Base-by-base conservation (phyloP, 1,284 basidiomycete genomes). In the Peniophora sp. region DNA sequence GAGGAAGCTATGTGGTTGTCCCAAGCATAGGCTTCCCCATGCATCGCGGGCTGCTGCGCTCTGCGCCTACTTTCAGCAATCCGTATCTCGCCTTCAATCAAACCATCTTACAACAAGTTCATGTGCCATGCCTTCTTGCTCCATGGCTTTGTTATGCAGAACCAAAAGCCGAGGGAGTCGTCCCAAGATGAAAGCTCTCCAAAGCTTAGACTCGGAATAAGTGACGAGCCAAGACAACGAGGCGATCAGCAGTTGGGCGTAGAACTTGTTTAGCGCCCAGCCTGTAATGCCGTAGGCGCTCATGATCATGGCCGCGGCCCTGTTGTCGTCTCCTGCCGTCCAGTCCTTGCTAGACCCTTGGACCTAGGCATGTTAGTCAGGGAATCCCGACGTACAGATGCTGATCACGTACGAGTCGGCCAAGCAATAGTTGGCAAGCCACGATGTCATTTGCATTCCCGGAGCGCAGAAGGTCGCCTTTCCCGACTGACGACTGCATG, bases 111-210 rank as follows among this genome's bases (percentile, higher is more conserved):
- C 23, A n/a, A 14, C 23, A 24, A 16, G 44, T 22, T 88, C 83
- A 8, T 69, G 65, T 44, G 74, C 73, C 1, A 69, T 59, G 24
- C 69, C 72, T 46, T 87, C 83, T 25, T 69, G 63, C 44, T 74
- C 78, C 11, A 84, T 61, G 16, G 68, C 66, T 55, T 72, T 75
- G 55, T 80, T 77, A 51, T 87, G 82, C 11, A 63, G 63, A 9
- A 67, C 59, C 24, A 89, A 60, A 19, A 89, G 64, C 20, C 65
- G 66, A 32, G 87, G 86, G 17, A 89, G 69, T 50, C 87, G 73
- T 38, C 85, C 82, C 47, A 85, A 65, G n/a, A 86, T 71, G 59
- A 89, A 88, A 6, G 79, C 73, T 56, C 76, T 78, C 86, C 85
- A 90, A 23, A 87, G 59, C 22, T 69, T 65, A 20, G 71, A 65